phyloP scores from a whole-genome alignment of 305 asterid genomes.

The Withania somnifera region DNA sequence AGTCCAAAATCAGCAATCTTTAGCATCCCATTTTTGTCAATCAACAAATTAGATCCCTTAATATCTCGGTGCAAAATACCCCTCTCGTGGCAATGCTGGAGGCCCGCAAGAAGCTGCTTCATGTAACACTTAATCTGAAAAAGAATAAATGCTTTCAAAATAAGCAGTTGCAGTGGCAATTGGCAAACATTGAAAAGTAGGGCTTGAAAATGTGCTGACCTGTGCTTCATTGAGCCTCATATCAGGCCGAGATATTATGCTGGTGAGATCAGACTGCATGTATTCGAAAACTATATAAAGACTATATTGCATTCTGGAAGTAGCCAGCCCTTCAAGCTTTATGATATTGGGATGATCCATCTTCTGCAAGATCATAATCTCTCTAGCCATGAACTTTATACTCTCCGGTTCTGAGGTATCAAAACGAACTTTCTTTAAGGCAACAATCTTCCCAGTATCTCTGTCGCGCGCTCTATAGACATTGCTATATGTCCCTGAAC shows the following conservation, averaged over 20 bases:
- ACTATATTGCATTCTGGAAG: conserved; percentile 59
- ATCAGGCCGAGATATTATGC: conserved; percentile 34
- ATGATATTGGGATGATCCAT: conserved; percentile 55
- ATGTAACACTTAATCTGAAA: conserved; percentile 47
- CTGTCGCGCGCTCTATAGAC: conserved; percentile 48
- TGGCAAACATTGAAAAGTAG: background rate
- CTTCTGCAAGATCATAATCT: conserved; percentile 36
- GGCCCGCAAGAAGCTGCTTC: conserved; percentile 43
- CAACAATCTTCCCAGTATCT: conserved; percentile 38
- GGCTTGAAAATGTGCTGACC: conserved; percentile 13
- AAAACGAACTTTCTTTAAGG: conserved; percentile 47
- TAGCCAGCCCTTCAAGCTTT: conserved; percentile 52
- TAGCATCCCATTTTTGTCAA: conserved; percentile 44
- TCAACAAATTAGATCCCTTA: conserved; percentile 50
- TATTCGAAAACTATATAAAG: conserved; percentile 45
- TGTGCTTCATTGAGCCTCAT: conserved; percentile 47
- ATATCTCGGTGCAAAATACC: conserved; percentile 55
- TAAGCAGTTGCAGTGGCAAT: background rate
- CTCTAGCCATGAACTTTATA: conserved; percentile 59
- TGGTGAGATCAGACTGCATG: conserved; percentile 40
- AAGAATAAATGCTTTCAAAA: background rate
- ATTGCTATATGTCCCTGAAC: conserved; percentile 56
- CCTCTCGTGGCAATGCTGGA: conserved; percentile 48
- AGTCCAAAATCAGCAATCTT: conserved; percentile 60
- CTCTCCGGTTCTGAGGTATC: conserved; percentile 58